Evolutionary conservation across 2,329 filamentous ascomycete genomes (phyloP).

Genomic region (Aspergillus pseudoviridinutans): DNA sequence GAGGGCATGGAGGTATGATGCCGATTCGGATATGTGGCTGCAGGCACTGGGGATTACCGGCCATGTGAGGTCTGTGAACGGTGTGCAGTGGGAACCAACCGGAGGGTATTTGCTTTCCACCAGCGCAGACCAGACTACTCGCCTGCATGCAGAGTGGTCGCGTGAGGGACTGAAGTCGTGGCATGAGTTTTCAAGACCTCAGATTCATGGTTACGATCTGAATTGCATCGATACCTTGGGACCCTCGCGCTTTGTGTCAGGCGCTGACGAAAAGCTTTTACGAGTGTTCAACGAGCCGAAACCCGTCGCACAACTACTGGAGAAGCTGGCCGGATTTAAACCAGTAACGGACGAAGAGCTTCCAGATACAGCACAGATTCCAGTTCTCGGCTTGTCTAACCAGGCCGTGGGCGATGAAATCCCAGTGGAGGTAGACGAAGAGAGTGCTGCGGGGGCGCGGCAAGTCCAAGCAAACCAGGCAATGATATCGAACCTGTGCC

Average conservation of each 20-base stretch:
- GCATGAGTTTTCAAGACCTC: constrained; percentile 93
- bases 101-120: constrained; percentile 86
- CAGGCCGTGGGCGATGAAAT: constrained; percentile 66
- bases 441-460: constrained; percentile 35
- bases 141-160: constrained; percentile 78
- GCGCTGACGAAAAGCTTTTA: constrained; percentile 96
- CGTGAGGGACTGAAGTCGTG: constrained; percentile 57
- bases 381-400: constrained; percentile 91
- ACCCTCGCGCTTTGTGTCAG: constrained; percentile 76
- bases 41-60: constrained; percentile 76
- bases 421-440: constrained; percentile 31
- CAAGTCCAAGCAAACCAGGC: constrained; percentile 18
- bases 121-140: constrained; percentile 85
- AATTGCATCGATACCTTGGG: constrained; percentile 84
- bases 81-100: constrained; percentile 76
- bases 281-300: constrained; percentile 89
- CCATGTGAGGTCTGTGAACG: constrained; percentile 76
- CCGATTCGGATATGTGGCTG: constrained; percentile 63
- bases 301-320: constrained; percentile 71
- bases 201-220: constrained; percentile 97
- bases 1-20: constrained; percentile 73
- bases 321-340: constrained; percentile 61
- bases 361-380: constrained; percentile 89
- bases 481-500: constrained; percentile 53
- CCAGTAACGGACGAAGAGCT: constrained; percentile 44